Conservation (phyloP, 495 filamentous ascomycete genomes). For the Talaromyces stipitatus region DNA sequence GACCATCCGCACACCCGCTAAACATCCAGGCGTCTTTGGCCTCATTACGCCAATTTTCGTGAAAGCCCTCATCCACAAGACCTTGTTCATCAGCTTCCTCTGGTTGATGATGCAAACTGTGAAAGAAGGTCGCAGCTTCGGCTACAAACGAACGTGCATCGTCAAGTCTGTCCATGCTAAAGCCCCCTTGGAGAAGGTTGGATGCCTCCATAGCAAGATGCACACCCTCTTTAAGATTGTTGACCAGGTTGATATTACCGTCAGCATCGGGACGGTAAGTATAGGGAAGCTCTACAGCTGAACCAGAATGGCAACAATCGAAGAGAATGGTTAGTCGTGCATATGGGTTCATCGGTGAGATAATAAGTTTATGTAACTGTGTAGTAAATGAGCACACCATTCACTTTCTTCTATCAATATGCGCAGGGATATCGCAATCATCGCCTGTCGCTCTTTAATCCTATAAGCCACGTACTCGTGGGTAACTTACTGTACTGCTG, state of each 20-base stretch:
- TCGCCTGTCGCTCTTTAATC: background rate
- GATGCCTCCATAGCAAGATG: constrained; percentile 36
- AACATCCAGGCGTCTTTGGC: constrained; percentile 55
- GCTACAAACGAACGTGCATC: constrained; percentile 47
- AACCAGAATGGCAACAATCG: constrained; percentile 58
- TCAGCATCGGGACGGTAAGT: constrained; percentile 48
- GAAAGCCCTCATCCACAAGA: constrained; percentile 42
- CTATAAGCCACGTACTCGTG: constrained; percentile 72
- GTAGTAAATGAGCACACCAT: background rate
- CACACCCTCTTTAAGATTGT: constrained; percentile 46
- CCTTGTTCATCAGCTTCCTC: constrained; percentile 38
- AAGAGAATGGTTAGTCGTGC: constrained; percentile 50
- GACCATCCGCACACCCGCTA: constrained; percentile 50
- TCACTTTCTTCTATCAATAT: background rate
- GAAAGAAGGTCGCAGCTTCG: constrained; percentile 48
- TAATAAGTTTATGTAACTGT: constrained; percentile 44
- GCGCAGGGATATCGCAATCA: background rate
- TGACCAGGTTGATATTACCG: constrained; percentile 47
- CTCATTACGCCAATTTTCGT: constrained; percentile 42
- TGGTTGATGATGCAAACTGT: constrained; percentile 36
- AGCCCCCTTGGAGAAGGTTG: constrained; percentile 46
- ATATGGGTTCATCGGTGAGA: constrained; percentile 41
- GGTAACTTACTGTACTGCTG: constrained; percentile 45
- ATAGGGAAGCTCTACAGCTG: constrained; percentile 51
- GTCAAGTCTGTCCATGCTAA: constrained; percentile 35